phyloP scores from a whole-genome alignment of 495 filamentous ascomycete species.

The Staphylotrichum longicolle region DNA sequence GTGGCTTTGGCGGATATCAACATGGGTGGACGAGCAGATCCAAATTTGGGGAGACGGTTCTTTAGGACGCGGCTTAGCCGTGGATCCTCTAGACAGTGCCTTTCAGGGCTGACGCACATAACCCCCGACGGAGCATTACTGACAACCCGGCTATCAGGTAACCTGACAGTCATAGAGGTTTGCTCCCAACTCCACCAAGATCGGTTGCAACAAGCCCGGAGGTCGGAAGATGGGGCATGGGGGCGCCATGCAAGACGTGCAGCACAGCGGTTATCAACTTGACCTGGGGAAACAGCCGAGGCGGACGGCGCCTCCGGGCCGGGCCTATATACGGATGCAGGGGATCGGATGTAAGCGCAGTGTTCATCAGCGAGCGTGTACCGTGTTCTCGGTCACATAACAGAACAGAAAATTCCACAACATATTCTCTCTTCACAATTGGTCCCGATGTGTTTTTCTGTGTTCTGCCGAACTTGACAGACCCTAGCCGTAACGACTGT shows the following conservation, averaged over 20 bases:
- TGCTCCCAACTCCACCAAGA: no score
- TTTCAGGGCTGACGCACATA: not conserved
- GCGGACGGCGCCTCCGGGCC: not conserved
- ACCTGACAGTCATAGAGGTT: no score
- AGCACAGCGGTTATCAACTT: not conserved
- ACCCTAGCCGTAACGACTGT: no score
- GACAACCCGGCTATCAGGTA: not conserved
- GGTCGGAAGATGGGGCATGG: no score
- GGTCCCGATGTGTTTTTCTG: no score
- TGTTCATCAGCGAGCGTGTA: not conserved
- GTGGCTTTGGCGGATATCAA: not conserved
- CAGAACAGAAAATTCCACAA: conserved; percentile 6
- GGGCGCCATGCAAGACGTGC: not conserved
- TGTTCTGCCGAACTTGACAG: no score
- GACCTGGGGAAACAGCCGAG: not conserved
- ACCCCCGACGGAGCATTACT: not conserved
- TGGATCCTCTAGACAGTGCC: not conserved
- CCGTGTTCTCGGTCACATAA: not conserved
- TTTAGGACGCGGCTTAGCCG: not conserved
- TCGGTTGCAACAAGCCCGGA: no score
- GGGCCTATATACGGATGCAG: not conserved
- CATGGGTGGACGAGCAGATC: conserved; percentile 4
- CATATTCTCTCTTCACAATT: not conserved
- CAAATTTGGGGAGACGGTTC: not conserved
- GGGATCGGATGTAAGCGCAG: not conserved